phyloP scores from a whole-genome alignment of 331 rosid species.

The Dryas integrifolia region DNA sequence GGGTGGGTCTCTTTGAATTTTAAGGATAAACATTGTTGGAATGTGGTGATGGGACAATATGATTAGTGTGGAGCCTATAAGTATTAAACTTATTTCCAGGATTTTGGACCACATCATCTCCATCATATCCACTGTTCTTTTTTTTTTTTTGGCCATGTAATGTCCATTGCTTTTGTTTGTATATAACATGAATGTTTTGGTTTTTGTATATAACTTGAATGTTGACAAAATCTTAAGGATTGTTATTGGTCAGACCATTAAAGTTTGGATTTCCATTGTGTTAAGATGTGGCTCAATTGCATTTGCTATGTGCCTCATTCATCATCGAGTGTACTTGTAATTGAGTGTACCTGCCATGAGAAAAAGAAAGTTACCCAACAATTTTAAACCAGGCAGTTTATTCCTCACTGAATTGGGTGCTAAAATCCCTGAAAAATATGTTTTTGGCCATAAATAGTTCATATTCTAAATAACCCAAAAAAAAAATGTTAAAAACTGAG shows the following conservation, averaged over 20 bases:
- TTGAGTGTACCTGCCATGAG: no score
- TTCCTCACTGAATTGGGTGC: no score
- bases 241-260: slow-evolving; percentile 9
- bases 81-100: slow-evolving; percentile 22
- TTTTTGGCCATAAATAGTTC: no score
- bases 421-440: no score
- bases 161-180: slow-evolving; percentile 22
- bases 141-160: not conserved
- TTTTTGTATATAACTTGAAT: slow-evolving; percentile 7
- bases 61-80: slow-evolving; percentile 52
- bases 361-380: no score
- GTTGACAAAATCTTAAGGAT: slow-evolving; percentile 8
- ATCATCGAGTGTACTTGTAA: no score
- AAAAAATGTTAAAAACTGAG: no score
- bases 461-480: no score
- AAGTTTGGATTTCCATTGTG: not conserved
- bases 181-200: slow-evolving; percentile 1
- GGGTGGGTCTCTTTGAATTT: slow-evolving; percentile 26
- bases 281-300: no score
- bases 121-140: not conserved
- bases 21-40: slow-evolving; percentile 40
- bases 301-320: no score
- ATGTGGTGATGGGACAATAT: slow-evolving; percentile 50
- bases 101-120: slow-evolving; percentile 42
- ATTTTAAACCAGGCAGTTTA: no score